These are phyloP conservation scores for Mycena maculata DNA, from an alignment of 768 basidiomycete genomes.

Conservation along the genomic window DNA sequence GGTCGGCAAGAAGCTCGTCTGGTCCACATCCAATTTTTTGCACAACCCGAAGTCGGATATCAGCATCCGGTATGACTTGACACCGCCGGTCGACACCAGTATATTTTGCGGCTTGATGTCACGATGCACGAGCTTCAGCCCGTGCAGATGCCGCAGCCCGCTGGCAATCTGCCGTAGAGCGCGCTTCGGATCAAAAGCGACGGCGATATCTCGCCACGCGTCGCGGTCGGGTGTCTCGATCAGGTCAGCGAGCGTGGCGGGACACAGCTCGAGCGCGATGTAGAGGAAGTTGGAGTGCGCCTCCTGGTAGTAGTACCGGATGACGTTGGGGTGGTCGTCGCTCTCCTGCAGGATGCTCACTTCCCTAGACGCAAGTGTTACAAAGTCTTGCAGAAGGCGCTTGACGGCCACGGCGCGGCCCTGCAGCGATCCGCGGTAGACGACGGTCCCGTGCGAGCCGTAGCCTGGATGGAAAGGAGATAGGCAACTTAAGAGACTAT, in stretches of 20 bases:
- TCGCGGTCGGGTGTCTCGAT: slow-evolving; percentile 80
- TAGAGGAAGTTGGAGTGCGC: slow-evolving; percentile 93
- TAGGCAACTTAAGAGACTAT: slow-evolving; percentile 17
- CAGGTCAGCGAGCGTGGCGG: slow-evolving; percentile 88
- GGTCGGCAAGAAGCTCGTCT: slow-evolving; percentile 96
- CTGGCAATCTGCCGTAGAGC: slow-evolving; percentile 88
- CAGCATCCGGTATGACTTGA: slow-evolving; percentile 77
- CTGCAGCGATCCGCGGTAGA: slow-evolving; percentile 94
- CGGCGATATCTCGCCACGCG: slow-evolving; percentile 80
- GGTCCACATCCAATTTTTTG: slow-evolving; percentile 94
- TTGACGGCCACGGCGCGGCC: slow-evolving; percentile 99
- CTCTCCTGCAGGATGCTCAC: slow-evolving; percentile 95
- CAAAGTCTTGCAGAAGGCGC: slow-evolving; percentile 93
- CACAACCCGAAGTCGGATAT: slow-evolving; percentile 98
- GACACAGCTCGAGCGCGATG: slow-evolving; percentile 96
- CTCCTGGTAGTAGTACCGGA: slow-evolving; percentile 98
- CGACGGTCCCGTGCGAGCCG: slow-evolving; percentile 97
- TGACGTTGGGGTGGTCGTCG: slow-evolving; percentile 98
- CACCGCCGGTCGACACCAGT: slow-evolving; percentile 75
- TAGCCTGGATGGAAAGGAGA: slow-evolving; percentile 66
- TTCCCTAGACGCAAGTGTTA: slow-evolving; percentile 93
- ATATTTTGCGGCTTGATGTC: slow-evolving; percentile 99
- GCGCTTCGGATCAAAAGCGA: slow-evolving; percentile 86
- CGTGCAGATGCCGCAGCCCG: slow-evolving; percentile 91
- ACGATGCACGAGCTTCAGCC: slow-evolving; percentile 95